A percentile compares a stretch with the other conserved stretches of the same genome.
These are phyloP conservation scores for Ascodesmis nigricans DNA, from an alignment of 495 filamentous ascomycete species.

Conservation along the genomic window DNA sequence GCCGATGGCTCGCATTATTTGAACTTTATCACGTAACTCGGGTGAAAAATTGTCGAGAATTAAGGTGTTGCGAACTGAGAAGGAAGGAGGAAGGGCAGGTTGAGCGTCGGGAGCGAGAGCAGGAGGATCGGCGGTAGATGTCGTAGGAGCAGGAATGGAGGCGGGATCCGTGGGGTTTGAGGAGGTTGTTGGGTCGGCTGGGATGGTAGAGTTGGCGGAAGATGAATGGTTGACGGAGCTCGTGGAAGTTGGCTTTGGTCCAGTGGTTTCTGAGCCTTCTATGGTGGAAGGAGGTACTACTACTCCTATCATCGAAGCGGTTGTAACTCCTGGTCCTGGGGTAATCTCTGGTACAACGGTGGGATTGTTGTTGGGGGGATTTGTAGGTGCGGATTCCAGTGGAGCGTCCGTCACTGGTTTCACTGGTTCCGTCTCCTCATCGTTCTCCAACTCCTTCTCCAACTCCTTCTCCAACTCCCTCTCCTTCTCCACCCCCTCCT, in stretches of 20 bases:
- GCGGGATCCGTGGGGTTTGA: not conserved
- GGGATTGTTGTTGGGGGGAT: not conserved
- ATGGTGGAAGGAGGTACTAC: not conserved
- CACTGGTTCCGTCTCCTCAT: too few species aligned
- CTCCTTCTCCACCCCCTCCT: not conserved
- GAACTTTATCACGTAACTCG: not conserved
- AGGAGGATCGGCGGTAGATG: not conserved
- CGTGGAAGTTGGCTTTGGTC: not conserved
- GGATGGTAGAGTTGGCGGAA: not conserved
- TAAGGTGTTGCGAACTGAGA: conserved; percentile 3
- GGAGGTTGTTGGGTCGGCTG: not conserved
- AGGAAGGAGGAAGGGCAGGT: not conserved
- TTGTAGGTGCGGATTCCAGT: not conserved
- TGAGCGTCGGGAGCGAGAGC: not conserved
- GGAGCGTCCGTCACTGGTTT: not conserved
- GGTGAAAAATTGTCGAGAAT: not conserved
- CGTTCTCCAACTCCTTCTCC: too few species aligned
- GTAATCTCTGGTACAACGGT: too few species aligned
- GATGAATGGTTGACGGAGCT: not conserved
- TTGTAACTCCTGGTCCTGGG: too few species aligned
- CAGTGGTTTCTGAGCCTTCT: not conserved
- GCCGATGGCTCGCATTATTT: not conserved
- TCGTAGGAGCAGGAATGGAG: not conserved
- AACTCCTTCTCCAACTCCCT: not conserved
- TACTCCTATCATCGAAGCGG: too few species aligned